Conservation (phyloP, 768 basidiomycete genomes). For the Sporobolomyces roseus region DNA sequence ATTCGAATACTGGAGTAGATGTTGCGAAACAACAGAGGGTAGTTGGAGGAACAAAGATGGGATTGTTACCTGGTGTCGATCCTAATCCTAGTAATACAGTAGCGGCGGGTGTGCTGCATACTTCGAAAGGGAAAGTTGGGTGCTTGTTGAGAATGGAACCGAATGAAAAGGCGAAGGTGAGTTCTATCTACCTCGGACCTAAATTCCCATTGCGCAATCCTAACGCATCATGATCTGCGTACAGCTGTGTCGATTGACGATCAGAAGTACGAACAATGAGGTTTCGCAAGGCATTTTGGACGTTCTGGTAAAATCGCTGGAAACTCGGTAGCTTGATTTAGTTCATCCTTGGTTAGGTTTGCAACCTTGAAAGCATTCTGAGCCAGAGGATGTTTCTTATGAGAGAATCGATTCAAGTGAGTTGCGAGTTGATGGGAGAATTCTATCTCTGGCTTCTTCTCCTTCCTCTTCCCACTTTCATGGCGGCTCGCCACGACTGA, state of each 20-base stretch:
- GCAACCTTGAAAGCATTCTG: no score
- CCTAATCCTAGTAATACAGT: conserved; percentile 92
- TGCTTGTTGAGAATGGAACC: conserved; percentile 90
- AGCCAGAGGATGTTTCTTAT: no score
- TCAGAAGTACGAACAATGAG: conserved; percentile 89
- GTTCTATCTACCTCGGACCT: background rate
- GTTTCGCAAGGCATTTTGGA: conserved; percentile 55
- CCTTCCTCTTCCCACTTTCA: no score
- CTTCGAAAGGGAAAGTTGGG: conserved; percentile 92
- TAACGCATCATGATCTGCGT: background rate
- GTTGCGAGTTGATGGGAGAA: no score
- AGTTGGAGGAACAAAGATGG: conserved; percentile 70
- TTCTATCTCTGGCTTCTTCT: no score
- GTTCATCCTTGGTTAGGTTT: no score
- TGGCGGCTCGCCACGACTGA: no score
- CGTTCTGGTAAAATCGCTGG: background rate
- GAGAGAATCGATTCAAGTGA: no score
- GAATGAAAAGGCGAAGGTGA: conserved; percentile 88
- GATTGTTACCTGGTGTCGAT: conserved; percentile 77
- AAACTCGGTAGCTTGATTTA: conserved; percentile 3
- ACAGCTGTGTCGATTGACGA: conserved; percentile 84
- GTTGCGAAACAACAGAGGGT: conserved; percentile 67
- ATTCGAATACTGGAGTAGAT: conserved; percentile 63
- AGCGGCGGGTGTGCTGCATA: conserved; percentile 92
- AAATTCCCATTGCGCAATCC: no score